A percentile compares a stretch with the other conserved stretches of the same genome.
Evolutionary conservation across 2,329 filamentous ascomycete genomes (phyloP).

Genomic region (Parastagonospora avenae): DNA sequence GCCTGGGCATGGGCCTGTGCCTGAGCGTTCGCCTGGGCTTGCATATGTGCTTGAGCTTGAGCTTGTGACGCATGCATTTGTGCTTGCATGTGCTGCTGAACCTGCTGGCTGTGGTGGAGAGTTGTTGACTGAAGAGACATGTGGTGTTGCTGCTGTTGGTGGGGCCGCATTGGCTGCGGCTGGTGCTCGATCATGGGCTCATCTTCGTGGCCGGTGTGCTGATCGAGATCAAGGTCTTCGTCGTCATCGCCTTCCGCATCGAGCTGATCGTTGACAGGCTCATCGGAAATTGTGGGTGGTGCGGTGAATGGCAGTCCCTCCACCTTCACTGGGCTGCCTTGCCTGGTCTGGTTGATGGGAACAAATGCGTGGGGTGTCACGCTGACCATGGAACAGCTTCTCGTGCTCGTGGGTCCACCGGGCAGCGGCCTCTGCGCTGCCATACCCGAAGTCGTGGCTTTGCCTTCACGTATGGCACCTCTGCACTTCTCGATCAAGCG

Average conservation of each 20-base stretch:
- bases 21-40: conserved; percentile 31
- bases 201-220: conserved; percentile 33
- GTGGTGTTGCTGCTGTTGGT: conserved; percentile 22
- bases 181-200: conserved; percentile 13
- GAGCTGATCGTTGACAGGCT: conserved; percentile 34
- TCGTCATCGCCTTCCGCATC: conserved; percentile 47
- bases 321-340: conserved; percentile 24
- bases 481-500: conserved; percentile 49
- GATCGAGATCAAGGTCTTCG: conserved; percentile 37
- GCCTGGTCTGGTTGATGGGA: conserved; percentile 17
- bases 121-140: conserved; percentile 39
- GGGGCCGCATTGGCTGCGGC: conserved; percentile 1
- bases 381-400: conserved; percentile 39
- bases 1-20: conserved; percentile 33
- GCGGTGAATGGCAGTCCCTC: conserved; percentile 36
- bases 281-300: conserved; percentile 36
- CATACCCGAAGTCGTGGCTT: conserved; percentile 33
- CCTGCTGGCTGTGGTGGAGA: conserved; percentile 32
- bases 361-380: conserved; percentile 31
- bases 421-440: conserved; percentile 44
- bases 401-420: conserved; percentile 10
- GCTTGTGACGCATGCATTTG: conserved; percentile 37
- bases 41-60: conserved; percentile 31
- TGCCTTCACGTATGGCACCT: conserved; percentile 40
- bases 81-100: conserved; percentile 31